Evolutionary conservation across 176 grass and related monocot species (phyloP).

Genomic region (Eragrostis nindensis): DNA sequence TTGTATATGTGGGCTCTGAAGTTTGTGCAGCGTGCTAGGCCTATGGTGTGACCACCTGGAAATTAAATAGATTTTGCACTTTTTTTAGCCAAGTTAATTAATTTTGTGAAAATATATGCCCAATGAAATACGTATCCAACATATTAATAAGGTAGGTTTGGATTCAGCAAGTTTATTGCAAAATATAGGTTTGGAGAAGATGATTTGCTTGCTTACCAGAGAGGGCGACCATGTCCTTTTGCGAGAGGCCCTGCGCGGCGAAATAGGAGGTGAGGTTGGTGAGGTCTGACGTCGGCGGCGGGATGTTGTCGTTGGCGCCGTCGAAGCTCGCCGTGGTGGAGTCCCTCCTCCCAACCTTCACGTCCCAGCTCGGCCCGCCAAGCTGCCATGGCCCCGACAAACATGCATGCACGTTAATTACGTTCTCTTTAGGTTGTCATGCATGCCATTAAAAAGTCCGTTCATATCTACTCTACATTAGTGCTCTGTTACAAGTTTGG

Average conservation of each 20-base stretch:
- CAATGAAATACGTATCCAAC: background rate
- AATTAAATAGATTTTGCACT: background rate
- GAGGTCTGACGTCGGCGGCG: slow-evolving; percentile 45
- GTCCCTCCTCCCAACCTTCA: slow-evolving; percentile 66
- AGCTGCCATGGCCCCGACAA: too few species aligned
- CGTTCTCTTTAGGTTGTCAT: too few species aligned
- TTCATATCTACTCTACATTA: too few species aligned
- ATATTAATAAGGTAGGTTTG: background rate
- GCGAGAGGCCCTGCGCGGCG: slow-evolving; percentile 60
- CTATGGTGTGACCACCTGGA: slow-evolving; percentile 74
- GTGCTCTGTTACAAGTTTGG: too few species aligned
- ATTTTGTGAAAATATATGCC: background rate
- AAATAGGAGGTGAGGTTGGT: slow-evolving; percentile 61
- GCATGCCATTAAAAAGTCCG: too few species aligned
- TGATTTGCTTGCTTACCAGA: slow-evolving; percentile 11
- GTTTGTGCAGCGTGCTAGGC: slow-evolving; percentile 60
- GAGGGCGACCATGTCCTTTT: slow-evolving; percentile 64
- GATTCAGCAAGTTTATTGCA: too few species aligned
- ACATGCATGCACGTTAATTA: too few species aligned
- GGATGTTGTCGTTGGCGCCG: slow-evolving; percentile 66
- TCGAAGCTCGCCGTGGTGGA: slow-evolving; percentile 56
- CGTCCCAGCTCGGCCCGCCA: slow-evolving; percentile 55
- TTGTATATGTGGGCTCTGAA: slow-evolving; percentile 73
- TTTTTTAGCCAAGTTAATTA: too few species aligned
- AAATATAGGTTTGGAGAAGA: too few species aligned